Evolutionary conservation across 2,329 filamentous ascomycete genomes (phyloP), one percentile per base, ranked within the genome.

Genomic region (Pyrenochaeta sp.): DNA sequence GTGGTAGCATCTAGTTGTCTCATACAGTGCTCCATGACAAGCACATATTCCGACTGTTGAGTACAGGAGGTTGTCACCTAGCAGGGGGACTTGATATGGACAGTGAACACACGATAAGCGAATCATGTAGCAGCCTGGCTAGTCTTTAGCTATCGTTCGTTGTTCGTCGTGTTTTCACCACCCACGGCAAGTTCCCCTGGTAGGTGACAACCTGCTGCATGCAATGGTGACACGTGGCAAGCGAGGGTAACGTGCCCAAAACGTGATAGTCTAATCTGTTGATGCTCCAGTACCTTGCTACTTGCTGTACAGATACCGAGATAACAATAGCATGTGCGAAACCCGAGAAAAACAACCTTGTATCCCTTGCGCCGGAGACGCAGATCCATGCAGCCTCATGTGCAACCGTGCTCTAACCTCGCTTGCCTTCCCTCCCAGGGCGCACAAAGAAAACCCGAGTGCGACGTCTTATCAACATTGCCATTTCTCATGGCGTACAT

Each of bases 341-440:
- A 25, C 28, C 37, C 36, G 5, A 37, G 13, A 36, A n/a, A 47
- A 12, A 27, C 27, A 28, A 49, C 52, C 48, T 39, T 46, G 24
- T 53, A 56, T 56, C 40, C 55, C 43, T 59, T 55, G 51, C 46
- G 39, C 52, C 44, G 30, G 28, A 27, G 36, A 40, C 53, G 57
- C 48, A 54, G 50, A 50, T 49, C 45, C 40, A 59, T 63, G 48
- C 50, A 58, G 49, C 40, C 51, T 39, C 34, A 40, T 56, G 52
- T 62, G 50, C 50, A 50, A 59, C 54, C 28, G 27, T 44, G 36
- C 30, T 15, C n/a, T 50, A 54, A 47, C 52, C 34, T 42, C 54
- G 39, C 45, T 47, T 50, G 56, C 32, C 19, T 30, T 43, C 32
- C 45, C 34, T 15, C 49, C 50, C 48, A 48, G 42, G 34, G 27